Evolutionary conservation across 345 rosid genomes (phyloP).

Genomic region (Diplotaxis tenuifolia): DNA sequence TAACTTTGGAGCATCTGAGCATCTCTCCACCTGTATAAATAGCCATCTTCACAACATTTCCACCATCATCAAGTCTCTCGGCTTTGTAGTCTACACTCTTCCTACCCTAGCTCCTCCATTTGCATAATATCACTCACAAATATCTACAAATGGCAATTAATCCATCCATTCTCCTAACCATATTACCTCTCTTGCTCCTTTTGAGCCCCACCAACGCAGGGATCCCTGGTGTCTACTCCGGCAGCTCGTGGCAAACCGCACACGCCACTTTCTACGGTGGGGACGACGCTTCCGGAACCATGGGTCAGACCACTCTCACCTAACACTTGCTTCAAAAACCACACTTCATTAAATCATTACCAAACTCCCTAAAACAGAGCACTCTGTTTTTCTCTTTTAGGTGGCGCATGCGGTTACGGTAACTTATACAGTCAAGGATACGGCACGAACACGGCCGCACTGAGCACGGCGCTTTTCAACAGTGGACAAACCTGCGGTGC

Average conservation of each 20-base stretch:
- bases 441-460: slow-evolving; percentile 75
- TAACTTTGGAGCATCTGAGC: slow-evolving; percentile 16
- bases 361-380: slow-evolving; percentile 21
- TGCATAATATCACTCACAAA: neutral
- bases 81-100: slow-evolving; percentile 4
- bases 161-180: slow-evolving; percentile 17
- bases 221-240: slow-evolving; percentile 53
- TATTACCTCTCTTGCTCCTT: slow-evolving; percentile 33
- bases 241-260: slow-evolving; percentile 71
- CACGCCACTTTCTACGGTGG: slow-evolving; percentile 97
- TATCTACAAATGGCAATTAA: slow-evolving; percentile 11
- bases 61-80: slow-evolving; percentile 26
- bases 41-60: slow-evolving; percentile 12
- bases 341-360: neutral
- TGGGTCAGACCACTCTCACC: slow-evolving; percentile 49
- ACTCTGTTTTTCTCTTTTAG: slow-evolving; percentile 33
- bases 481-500: slow-evolving; percentile 62
- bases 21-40: slow-evolving; percentile 25
- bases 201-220: slow-evolving; percentile 42
- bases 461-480: slow-evolving; percentile 75
- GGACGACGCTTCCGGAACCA: slow-evolving; percentile 86
- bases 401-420: slow-evolving; percentile 83
- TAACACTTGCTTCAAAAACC: neutral
- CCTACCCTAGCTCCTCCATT: neutral
- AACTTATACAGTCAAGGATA: slow-evolving; percentile 73